Evolutionary conservation across 129 eudicot genomes (phyloP).

Genomic region (Silybum marianum): DNA sequence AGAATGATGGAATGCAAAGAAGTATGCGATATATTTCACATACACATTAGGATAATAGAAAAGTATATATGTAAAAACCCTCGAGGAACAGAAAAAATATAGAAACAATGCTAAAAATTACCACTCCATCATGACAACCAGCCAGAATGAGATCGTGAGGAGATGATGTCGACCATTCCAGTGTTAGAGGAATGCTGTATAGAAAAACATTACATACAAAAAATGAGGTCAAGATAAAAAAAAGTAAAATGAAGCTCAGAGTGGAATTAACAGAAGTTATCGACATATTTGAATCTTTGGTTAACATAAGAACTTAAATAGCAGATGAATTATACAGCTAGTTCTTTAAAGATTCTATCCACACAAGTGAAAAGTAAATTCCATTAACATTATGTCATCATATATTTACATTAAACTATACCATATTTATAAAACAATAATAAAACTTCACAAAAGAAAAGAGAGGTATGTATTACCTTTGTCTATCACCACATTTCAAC

Average conservation of each 20-base stretch:
- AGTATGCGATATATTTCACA: background rate
- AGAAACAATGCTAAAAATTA: conserved; percentile 27
- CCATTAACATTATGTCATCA: conserved; percentile 10
- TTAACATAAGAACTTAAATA: background rate
- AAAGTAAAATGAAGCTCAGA: background rate
- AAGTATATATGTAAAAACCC: background rate
- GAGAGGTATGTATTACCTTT: conserved; percentile 47
- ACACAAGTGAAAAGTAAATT: background rate
- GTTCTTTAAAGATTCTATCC: too few relatives aligned
- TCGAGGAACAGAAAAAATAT: background rate
- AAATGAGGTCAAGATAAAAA: background rate
- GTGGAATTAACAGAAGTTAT: background rate
- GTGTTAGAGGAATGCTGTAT: conserved; percentile 77
- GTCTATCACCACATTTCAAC: conserved; percentile 67
- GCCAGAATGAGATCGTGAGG: conserved; percentile 89
- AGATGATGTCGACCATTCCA: conserved; percentile 93
- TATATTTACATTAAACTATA: background rate
- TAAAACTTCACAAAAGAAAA: background rate
- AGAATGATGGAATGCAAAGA: background rate
- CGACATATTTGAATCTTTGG: background rate
- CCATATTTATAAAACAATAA: background rate
- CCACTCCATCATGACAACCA: conserved; percentile 99
- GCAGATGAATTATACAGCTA: too few relatives aligned
- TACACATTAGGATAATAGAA: background rate
- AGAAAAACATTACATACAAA: conserved; percentile 17